These are phyloP conservation scores for Hirschfeldia incana DNA, from an alignment of 345 rosid species.

Conservation along the genomic window DNA sequence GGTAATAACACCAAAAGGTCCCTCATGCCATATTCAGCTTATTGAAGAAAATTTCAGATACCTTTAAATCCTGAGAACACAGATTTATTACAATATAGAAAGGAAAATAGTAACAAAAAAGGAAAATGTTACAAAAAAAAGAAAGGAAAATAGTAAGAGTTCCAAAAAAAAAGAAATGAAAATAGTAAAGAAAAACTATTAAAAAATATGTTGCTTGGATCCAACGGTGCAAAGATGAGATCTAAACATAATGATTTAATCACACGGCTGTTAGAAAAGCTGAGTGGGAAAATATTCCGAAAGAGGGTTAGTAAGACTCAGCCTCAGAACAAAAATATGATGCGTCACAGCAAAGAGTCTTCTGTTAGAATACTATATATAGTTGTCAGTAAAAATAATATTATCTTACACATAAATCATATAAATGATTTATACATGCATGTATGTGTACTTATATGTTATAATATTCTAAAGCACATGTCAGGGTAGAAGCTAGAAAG, in stretches of 20 bases:
- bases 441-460: slow-evolving; percentile 33
- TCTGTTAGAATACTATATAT: slow-evolving; percentile 50
- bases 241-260: slow-evolving; percentile 37
- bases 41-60: not conserved
- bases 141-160: not conserved
- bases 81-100: not conserved
- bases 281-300: slow-evolving; percentile 36
- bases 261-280: slow-evolving; percentile 40
- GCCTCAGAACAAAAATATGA: slow-evolving; percentile 46
- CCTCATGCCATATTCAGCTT: slow-evolving; percentile 19
- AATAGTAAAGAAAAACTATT: not conserved
- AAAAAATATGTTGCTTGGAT: slow-evolving; percentile 31
- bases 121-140: too few relatives aligned
- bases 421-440: slow-evolving; percentile 19
- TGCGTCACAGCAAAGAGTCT: slow-evolving; percentile 70
- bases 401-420: slow-evolving; percentile 17
- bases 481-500: slow-evolving; percentile 46
- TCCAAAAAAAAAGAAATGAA: not conserved
- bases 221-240: slow-evolving; percentile 40
- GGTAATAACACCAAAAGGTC: not conserved
- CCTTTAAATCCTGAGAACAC: slow-evolving; percentile 3
- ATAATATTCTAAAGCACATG: slow-evolving; percentile 45
- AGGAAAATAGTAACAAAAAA: not conserved
- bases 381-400: slow-evolving; percentile 65
- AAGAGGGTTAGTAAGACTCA: slow-evolving; percentile 58